phyloP scores from a whole-genome alignment of 2,329 filamentous ascomycete species.

The Sclerotinia glacialis region DNA sequence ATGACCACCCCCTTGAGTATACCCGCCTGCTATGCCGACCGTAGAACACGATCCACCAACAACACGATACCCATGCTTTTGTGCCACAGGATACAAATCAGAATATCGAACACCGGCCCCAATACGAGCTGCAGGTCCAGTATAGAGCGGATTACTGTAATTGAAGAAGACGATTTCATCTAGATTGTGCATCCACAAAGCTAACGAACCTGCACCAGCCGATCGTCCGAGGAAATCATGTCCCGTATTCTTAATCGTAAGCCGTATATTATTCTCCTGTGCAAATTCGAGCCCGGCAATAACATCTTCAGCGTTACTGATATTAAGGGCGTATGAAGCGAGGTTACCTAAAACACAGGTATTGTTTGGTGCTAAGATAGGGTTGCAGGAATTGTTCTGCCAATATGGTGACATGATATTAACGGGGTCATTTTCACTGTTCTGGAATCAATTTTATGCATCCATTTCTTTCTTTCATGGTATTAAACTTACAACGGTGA shows the following conservation, averaged over 20 bases:
- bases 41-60: conserved; percentile 14
- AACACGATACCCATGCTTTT: conserved; percentile 15
- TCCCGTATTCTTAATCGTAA: conserved; percentile 45
- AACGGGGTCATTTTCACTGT: not conserved
- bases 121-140: conserved; percentile 17
- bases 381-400: conserved; percentile 3
- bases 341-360: conserved; percentile 23
- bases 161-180: conserved; percentile 30
- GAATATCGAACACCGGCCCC: conserved; percentile 20
- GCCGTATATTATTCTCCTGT: conserved; percentile 35
- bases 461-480: not conserved
- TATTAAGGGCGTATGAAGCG: conserved; percentile 22
- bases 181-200: conserved; percentile 24
- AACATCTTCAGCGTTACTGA: conserved; percentile 22
- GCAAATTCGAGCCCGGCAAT: conserved; percentile 40
- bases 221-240: conserved; percentile 43
- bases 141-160: conserved; percentile 26
- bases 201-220: conserved; percentile 16
- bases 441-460: not conserved
- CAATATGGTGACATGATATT: conserved; percentile 6
- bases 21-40: not conserved
- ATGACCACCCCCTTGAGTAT: conserved; percentile 42
- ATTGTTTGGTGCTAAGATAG: not conserved
- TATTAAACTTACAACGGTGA: not conserved
- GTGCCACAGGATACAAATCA: conserved; percentile 19